phyloP scores from a whole-genome alignment of 2,329 filamentous ascomycete species.

The Colletotrichum sp. region DNA sequence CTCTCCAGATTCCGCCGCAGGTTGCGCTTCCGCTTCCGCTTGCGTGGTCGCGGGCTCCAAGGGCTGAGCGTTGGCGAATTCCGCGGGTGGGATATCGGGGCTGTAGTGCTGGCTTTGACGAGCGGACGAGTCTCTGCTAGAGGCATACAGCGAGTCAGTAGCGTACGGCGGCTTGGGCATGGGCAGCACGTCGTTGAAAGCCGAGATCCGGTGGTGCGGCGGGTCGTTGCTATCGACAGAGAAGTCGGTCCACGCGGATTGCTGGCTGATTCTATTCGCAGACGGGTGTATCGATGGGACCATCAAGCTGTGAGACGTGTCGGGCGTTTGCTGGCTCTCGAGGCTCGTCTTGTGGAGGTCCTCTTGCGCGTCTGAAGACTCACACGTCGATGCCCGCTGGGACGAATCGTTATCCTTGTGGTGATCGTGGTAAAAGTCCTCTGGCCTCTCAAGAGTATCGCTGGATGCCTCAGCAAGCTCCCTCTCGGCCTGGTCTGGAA shows the following conservation, averaged over 20 bases:
- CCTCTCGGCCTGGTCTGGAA: slow-evolving; percentile 36
- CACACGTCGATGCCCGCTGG: slow-evolving; percentile 43
- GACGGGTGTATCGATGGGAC: slow-evolving; percentile 50
- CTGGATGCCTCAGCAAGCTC: slow-evolving; percentile 41
- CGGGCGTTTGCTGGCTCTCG: slow-evolving; percentile 27
- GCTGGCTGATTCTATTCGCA: slow-evolving; percentile 55
- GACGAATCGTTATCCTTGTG: slow-evolving; percentile 29
- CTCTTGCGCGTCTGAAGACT: slow-evolving; percentile 31
- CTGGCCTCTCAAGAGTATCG: slow-evolving; percentile 33
- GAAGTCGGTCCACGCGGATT: slow-evolving; percentile 66
- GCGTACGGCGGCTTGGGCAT: slow-evolving; percentile 23
- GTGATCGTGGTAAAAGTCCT: slow-evolving; percentile 25
- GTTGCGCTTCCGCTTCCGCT: background rate
- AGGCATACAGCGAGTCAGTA: background rate
- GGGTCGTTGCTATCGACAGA: slow-evolving; percentile 59
- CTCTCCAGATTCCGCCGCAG: background rate
- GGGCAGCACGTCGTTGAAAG: slow-evolving; percentile 6
- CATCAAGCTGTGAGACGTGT: slow-evolving; percentile 49
- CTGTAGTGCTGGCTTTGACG: slow-evolving; percentile 28
- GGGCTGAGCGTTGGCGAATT: slow-evolving; percentile 1
- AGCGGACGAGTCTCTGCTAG: slow-evolving; percentile 19
- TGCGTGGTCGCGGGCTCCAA: background rate
- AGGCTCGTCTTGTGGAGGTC: slow-evolving; percentile 14
- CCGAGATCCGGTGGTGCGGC: slow-evolving; percentile 29
- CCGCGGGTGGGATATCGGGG: slow-evolving; percentile 36